These are phyloP conservation scores for Incumbomyces lentus DNA, from an alignment of 2,329 filamentous ascomycete species.

Conservation along the genomic window DNA sequence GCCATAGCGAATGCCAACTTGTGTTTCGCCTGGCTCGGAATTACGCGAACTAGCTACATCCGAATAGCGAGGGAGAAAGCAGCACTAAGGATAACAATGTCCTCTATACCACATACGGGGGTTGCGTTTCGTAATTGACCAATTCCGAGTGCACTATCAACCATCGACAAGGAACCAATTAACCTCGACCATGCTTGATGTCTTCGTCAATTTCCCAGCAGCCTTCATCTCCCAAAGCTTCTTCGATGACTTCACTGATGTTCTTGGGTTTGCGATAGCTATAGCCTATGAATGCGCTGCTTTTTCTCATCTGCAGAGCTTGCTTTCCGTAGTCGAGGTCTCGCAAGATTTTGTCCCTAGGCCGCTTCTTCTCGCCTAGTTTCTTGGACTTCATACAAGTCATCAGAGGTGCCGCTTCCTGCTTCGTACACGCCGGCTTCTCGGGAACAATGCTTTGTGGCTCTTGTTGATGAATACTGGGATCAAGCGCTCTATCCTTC, in stretches of 20 bases:
- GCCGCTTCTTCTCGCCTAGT: constrained; percentile 59
- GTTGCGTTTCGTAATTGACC: too few relatives aligned
- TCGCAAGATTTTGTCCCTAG: constrained; percentile 74
- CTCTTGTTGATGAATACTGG: constrained; percentile 17
- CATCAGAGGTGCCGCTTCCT: neutral
- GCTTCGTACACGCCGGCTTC: neutral
- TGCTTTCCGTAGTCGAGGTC: constrained; percentile 56
- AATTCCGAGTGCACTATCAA: too few relatives aligned
- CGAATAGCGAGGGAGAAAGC: too few relatives aligned
- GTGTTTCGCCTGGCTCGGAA: too few relatives aligned
- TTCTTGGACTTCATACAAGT: constrained; percentile 6
- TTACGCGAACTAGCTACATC: too few relatives aligned
- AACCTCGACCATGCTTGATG: too few relatives aligned
- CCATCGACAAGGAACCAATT: too few relatives aligned
- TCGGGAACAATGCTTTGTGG: constrained; percentile 20
- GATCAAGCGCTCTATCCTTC: constrained; percentile 2
- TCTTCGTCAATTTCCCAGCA: too few relatives aligned
- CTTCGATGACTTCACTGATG: constrained; percentile 26
- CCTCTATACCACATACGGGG: too few relatives aligned
- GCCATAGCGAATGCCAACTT: too few relatives aligned
- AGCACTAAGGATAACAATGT: too few relatives aligned
- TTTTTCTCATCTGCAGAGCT: constrained; percentile 72
- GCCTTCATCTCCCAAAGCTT: constrained; percentile 14
- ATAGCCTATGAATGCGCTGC: constrained; percentile 79
- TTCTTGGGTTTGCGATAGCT: constrained; percentile 54